Evolutionary conservation across 2,329 filamentous ascomycete species (phyloP).

Genomic region (Thelonectria discophora): DNA sequence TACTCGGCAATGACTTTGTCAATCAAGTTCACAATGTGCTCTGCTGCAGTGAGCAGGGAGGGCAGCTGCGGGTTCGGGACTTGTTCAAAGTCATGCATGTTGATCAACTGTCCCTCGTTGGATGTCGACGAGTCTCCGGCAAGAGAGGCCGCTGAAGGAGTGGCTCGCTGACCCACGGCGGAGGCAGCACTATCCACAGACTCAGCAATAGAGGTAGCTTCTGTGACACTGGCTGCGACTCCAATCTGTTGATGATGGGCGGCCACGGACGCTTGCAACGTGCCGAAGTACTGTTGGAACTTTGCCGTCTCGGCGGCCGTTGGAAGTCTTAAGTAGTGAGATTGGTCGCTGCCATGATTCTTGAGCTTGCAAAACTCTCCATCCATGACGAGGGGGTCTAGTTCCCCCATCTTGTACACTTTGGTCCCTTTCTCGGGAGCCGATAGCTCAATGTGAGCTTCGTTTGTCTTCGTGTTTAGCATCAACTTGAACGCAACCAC

Average conservation of each 20-base stretch:
- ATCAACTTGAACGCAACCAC: slow-evolving; percentile 29
- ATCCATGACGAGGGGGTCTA: slow-evolving; percentile 31
- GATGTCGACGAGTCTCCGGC: neutral
- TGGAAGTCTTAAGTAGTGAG: slow-evolving; percentile 34
- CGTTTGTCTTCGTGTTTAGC: slow-evolving; percentile 21
- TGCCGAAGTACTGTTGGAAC: slow-evolving; percentile 23
- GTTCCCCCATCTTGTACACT: slow-evolving; percentile 34
- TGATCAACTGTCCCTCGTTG: slow-evolving; percentile 18
- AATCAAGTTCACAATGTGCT: slow-evolving; percentile 19
- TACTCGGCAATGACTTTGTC: slow-evolving; percentile 22
- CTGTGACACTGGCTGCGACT: neutral
- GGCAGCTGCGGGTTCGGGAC: slow-evolving; percentile 17
- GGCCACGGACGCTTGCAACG: slow-evolving; percentile 19
- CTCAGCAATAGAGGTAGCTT: neutral
- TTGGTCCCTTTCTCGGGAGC: slow-evolving; percentile 18
- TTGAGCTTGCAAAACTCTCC: slow-evolving; percentile 37
- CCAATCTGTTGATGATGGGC: neutral
- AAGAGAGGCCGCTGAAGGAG: neutral
- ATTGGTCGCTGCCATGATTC: neutral
- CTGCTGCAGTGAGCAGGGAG: neutral
- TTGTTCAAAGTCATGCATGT: slow-evolving; percentile 21
- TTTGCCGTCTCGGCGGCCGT: slow-evolving; percentile 24
- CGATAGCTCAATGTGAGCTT: slow-evolving; percentile 34
- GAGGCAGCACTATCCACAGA: neutral
- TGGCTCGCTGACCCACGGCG: no score